Evolutionary conservation across 352 stramenopile genomes (phyloP).

Genomic region (Phytophthora sp.): DNA sequence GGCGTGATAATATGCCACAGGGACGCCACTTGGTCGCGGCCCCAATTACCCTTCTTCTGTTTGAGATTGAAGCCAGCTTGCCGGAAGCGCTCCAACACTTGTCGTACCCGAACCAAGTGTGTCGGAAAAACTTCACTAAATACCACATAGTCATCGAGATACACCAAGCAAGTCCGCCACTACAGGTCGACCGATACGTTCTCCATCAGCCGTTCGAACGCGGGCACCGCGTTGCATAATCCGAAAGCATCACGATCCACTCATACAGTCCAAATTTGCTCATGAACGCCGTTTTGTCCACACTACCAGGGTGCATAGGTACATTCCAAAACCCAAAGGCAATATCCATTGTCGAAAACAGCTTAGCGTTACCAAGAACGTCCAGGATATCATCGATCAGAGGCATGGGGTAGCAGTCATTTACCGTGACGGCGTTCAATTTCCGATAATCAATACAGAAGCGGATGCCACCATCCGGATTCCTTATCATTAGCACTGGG

Average conservation of each 20-base stretch:
- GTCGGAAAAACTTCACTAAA: slow-evolving; percentile 10
- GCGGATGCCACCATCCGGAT: neutral
- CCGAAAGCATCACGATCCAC: neutral
- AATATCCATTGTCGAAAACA: slow-evolving; percentile 1
- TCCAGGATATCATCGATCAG: neutral
- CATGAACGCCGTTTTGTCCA: neutral
- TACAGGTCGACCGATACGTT: slow-evolving; percentile 1
- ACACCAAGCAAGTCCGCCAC: slow-evolving; percentile 8
- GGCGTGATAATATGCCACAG: slow-evolving; percentile 4
- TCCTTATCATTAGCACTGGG: neutral
- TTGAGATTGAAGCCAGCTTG: slow-evolving; percentile 4
- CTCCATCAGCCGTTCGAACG: slow-evolving; percentile 2
- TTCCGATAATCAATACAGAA: neutral
- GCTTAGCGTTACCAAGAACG: neutral
- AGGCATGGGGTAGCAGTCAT: neutral
- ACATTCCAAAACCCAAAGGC: too few relatives aligned
- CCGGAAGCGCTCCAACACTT: slow-evolving; percentile 6
- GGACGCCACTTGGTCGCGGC: slow-evolving; percentile 8
- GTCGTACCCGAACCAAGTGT: neutral
- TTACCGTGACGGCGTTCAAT: neutral
- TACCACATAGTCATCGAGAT: neutral
- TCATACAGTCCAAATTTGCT: neutral
- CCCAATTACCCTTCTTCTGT: slow-evolving; percentile 12
- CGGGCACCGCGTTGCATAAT: too few relatives aligned
- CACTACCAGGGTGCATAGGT: neutral